Base-by-base conservation (phyloP, 176 grass and related monocot species). In the Musa itinerans region DNA sequence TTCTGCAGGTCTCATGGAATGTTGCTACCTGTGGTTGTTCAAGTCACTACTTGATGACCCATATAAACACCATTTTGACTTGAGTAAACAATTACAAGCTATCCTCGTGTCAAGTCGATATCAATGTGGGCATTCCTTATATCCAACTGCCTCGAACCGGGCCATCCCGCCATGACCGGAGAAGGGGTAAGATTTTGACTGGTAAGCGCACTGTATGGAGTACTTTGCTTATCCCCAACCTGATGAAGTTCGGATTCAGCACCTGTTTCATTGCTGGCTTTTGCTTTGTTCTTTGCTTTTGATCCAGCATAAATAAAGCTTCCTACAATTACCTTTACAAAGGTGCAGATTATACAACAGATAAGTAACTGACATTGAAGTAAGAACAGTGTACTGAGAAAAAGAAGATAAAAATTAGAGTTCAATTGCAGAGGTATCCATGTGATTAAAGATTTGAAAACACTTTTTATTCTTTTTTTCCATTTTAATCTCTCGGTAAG, bases 281-380 rank as follows among this genome's bases (percentile, higher is more conserved):
- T 91, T 0, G 52, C 69, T 87, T 91, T 87, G 56, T 78, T 87
- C 63, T 91, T 91, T 73, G 43, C 26, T 79, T 87, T 91, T 8
- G 85, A 81, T 24, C 82, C 85, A 20, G 78, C 82, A 13, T 91
- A 87, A 73, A 87, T 91, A 78, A 91, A 91, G 74, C 89, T 91
- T 1, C 89, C 89, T 23, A 91, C 89, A 61, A 87, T 91, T 68
- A 91, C 89, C 89, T 91, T 9, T n/a, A 22, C 14, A 21, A 26
- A 0, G 14, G 2, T 17, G 20, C 17, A 9, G 2, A 71, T 51
- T 12, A 29, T 24, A 65, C 63, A 65, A 26, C 57, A n/a, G 57
- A 43, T 43, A 43, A 43, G 34, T 43, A 43, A 6, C 34, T 43
- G 4, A 43, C 34, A 43, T 43, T 43, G 34, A 5, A 43, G 34